Conservation (phyloP, 176 grass and related monocot species). For the Zoysia japonica region DNA sequence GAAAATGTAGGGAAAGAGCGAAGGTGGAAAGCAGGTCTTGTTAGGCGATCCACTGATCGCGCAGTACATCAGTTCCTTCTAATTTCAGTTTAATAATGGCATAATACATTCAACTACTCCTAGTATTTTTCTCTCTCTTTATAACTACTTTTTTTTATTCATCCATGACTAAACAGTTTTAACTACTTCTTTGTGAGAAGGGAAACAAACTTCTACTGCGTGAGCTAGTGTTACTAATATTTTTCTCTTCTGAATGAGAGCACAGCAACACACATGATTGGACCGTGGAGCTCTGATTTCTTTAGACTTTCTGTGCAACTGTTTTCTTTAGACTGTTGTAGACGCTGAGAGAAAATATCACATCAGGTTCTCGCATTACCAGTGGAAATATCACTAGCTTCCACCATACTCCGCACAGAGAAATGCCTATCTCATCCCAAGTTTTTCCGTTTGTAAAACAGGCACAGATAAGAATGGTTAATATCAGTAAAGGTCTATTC, state of each 20-base stretch:
- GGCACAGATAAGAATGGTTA: neutral
- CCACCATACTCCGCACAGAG: neutral
- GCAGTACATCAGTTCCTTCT: neutral
- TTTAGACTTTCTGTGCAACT: neutral
- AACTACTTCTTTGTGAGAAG: neutral
- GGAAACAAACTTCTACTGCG: neutral
- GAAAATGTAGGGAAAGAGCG: neutral
- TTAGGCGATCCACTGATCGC: neutral
- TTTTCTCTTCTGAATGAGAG: neutral
- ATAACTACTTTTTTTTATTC: neutral
- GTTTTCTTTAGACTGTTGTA: neutral
- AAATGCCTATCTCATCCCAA: neutral
- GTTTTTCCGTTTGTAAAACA: neutral
- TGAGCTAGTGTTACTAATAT: neutral
- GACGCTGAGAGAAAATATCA: conserved; percentile 17
- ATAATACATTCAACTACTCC: neutral
- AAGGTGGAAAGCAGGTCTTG: neutral
- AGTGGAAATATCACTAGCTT: conserved; percentile 22
- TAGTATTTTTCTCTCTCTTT: neutral
- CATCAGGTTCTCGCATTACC: neutral
- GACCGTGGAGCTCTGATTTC: conserved; percentile 11
- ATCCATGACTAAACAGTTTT: conserved; percentile 4
- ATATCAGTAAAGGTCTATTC: neutral
- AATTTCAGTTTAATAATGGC: neutral
- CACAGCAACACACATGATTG: conserved; percentile 30